Evolutionary conservation across 345 rosid genomes (phyloP).

Genomic region (Pistacia atlantica): DNA sequence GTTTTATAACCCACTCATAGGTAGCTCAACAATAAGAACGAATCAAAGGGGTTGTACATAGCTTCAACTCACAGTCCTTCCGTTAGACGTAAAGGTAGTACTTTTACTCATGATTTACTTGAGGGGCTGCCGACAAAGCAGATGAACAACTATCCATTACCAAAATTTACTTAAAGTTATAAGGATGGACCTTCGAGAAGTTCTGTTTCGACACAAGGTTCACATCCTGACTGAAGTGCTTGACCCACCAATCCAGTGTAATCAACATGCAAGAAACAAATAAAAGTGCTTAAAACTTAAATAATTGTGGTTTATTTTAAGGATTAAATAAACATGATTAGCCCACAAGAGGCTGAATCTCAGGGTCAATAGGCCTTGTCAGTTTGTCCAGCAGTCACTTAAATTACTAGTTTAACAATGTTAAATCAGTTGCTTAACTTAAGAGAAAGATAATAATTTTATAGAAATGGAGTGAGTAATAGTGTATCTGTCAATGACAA

Average conservation of each 20-base stretch:
- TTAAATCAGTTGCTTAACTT: not conserved
- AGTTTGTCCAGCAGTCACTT: not conserved
- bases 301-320: not conserved
- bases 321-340: constrained; percentile 6
- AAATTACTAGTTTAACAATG: constrained; percentile 8
- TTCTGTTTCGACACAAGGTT: not conserved
- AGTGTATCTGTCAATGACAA: constrained; percentile 31
- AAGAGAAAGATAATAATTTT: not conserved
- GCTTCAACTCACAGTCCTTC: too few relatives aligned
- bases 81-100: too few relatives aligned
- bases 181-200: too few relatives aligned
- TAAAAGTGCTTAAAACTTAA: not conserved
- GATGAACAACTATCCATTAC: too few relatives aligned
- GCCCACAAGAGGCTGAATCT: constrained; percentile 16
- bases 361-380: constrained; percentile 18
- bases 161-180: too few relatives aligned
- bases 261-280: not conserved
- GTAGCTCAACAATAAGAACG: too few relatives aligned
- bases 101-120: too few relatives aligned
- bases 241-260: not conserved
- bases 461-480: constrained; percentile 1
- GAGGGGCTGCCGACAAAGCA: too few relatives aligned
- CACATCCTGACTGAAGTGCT: not conserved
- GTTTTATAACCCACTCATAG: too few relatives aligned
- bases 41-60: too few relatives aligned